These are phyloP conservation scores for Yamadazyma kanchanaburiensis DNA, from an alignment of 1,139 yeast genomes.

Conservation along the genomic window DNA sequence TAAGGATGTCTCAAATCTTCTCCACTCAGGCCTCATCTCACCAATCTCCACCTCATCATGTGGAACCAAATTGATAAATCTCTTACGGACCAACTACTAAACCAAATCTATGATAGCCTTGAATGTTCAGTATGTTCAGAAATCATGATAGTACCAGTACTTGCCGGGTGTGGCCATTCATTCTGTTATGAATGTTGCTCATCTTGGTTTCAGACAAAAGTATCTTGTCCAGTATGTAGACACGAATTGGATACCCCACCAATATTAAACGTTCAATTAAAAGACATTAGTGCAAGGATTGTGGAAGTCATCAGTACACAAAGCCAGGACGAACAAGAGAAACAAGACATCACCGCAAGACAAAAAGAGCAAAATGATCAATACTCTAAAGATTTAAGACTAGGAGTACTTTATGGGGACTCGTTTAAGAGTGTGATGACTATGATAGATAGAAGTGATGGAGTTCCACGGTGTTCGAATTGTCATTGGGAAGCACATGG, in stretches of 20 bases:
- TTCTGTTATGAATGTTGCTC: constrained; percentile 48
- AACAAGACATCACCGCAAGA: constrained; percentile 20
- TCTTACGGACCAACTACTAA: constrained; percentile 5
- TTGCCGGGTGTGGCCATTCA: constrained; percentile 43
- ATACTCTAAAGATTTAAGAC: constrained; percentile 37
- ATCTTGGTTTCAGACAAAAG: constrained; percentile 48
- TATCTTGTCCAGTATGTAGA: constrained; percentile 58
- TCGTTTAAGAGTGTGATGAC: constrained; percentile 51
- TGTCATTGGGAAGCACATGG: constrained; percentile 84
- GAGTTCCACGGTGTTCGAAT: constrained; percentile 72
- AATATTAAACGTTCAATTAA: constrained; percentile 39
- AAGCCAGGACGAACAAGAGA: constrained; percentile 12
- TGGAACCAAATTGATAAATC: constrained; percentile 4
- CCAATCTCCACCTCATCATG: neutral
- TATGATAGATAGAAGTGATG: constrained; percentile 63
- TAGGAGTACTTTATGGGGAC: constrained; percentile 42
- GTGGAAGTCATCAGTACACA: constrained; percentile 29
- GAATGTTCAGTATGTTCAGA: constrained; percentile 47
- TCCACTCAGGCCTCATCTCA: too few relatives aligned
- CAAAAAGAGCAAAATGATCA: constrained; percentile 21
- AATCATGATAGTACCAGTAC: constrained; percentile 42
- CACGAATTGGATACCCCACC: constrained; percentile 41
- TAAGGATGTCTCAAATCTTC: too few relatives aligned
- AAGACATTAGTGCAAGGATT: constrained; percentile 29
- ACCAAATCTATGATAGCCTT: constrained; percentile 15